A percentile compares a stretch with the other conserved stretches of the same genome.
Evolutionary conservation across 1,284 basidiomycete genomes (phyloP).

Genomic region (Trichosporon asahii): DNA sequence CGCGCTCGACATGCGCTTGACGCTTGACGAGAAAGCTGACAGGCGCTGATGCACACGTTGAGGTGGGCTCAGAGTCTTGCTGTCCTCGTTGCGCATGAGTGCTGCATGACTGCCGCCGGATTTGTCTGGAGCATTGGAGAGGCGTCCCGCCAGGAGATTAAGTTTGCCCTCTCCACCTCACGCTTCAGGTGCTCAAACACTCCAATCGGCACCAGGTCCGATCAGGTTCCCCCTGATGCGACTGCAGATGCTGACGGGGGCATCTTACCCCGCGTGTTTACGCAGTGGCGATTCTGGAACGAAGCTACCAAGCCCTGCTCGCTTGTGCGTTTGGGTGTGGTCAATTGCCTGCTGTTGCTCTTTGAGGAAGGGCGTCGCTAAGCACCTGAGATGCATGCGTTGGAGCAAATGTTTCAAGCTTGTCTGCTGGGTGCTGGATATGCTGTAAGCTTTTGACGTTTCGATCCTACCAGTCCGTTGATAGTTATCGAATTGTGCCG

Average conservation of each 20-base stretch:
- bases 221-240: background rate
- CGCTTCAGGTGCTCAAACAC: background rate
- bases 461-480: background rate
- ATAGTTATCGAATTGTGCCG: background rate
- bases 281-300: background rate
- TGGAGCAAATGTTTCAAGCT: background rate
- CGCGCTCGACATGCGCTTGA: background rate
- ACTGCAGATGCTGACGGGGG: background rate
- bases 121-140: background rate
- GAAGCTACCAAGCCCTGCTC: background rate
- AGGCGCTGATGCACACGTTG: background rate
- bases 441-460: background rate
- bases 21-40: background rate
- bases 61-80: background rate
- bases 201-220: background rate
- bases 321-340: background rate
- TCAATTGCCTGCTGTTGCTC: background rate
- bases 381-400: background rate
- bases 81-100: background rate
- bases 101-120: background rate
- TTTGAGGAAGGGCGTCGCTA: background rate
- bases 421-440: background rate
- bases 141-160: conserved; percentile 4
- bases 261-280: background rate
- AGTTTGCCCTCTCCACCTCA: background rate